Evolutionary conservation across 768 basidiomycete genomes (phyloP).

Genomic region (Phylloporus sp.): DNA sequence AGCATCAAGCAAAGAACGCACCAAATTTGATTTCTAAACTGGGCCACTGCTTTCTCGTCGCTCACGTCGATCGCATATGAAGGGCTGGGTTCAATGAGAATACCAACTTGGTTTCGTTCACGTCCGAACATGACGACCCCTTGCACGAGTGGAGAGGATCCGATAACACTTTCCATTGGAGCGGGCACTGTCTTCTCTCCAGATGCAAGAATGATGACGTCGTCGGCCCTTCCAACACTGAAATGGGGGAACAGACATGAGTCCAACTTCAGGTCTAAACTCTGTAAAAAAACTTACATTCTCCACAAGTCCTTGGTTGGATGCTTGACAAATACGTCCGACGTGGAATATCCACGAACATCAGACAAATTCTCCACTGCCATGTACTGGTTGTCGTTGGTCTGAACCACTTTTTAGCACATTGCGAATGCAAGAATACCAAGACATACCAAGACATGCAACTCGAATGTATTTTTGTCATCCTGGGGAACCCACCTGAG

Average conservation of each 20-base stretch:
- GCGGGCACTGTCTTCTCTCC: conserved; percentile 25
- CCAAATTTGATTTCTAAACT: conserved; percentile 33
- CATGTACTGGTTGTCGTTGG: conserved; percentile 6
- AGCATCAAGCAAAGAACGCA: background rate
- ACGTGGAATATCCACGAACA: conserved; percentile 38
- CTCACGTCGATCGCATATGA: conserved; percentile 17
- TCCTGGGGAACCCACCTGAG: conserved; percentile 32
- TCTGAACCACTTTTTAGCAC: conserved; percentile 1
- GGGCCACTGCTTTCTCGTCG: conserved; percentile 21
- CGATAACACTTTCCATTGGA: conserved; percentile 27
- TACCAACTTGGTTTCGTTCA: conserved; percentile 29
- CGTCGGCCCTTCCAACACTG: conserved; percentile 34
- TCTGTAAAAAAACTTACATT: conserved; percentile 21
- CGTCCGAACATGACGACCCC: conserved; percentile 35
- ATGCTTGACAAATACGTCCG: conserved; percentile 43
- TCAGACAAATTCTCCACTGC: conserved; percentile 37
- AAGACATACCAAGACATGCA: conserved; percentile 33
- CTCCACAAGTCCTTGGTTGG: conserved; percentile 40
- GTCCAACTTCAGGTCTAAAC: background rate
- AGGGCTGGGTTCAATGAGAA: conserved; percentile 29
- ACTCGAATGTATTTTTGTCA: conserved; percentile 35
- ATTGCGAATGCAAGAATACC: background rate
- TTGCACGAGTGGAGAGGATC: conserved; percentile 16
- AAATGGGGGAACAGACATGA: background rate
- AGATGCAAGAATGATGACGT: conserved; percentile 29